phyloP scores from a whole-genome alignment of 2,329 filamentous ascomycete genomes.

The Apiospora hydei region DNA sequence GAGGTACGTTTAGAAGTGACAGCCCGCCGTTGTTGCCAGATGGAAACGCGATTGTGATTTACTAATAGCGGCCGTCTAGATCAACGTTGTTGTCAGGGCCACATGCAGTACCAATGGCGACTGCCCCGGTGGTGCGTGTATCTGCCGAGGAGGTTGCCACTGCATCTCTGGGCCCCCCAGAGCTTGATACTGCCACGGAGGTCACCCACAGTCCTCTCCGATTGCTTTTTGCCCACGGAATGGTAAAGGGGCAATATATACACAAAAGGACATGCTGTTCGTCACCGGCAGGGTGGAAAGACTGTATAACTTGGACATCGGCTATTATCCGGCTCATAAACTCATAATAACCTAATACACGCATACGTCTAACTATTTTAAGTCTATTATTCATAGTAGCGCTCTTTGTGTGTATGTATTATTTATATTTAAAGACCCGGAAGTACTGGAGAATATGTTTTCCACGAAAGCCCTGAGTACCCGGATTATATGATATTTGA shows the following conservation, averaged over 20 bases:
- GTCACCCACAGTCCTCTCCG: background rate
- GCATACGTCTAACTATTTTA: too few relatives aligned
- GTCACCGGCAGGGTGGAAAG: background rate
- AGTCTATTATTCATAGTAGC: too few relatives aligned
- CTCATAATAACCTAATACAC: background rate
- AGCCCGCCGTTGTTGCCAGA: background rate
- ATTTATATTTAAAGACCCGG: too few relatives aligned
- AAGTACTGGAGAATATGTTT: too few relatives aligned
- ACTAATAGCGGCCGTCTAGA: background rate
- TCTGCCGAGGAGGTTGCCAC: slow-evolving; percentile 11
- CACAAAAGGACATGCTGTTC: background rate
- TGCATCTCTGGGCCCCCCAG: background rate
- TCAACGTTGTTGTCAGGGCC: background rate
- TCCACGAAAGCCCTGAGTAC: too few relatives aligned
- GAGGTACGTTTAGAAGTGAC: background rate
- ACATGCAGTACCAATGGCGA: slow-evolving; percentile 1
- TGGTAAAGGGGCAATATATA: background rate
- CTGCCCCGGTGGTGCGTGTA: background rate
- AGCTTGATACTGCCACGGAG: background rate
- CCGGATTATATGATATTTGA: too few relatives aligned
- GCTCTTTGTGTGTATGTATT: too few relatives aligned
- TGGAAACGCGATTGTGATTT: background rate
- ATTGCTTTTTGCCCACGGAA: background rate
- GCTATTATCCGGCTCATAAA: background rate
- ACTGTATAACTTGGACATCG: background rate